Conservation (phyloP, 495 filamentous ascomycete genomes). For the Penicillium argentinense region DNA sequence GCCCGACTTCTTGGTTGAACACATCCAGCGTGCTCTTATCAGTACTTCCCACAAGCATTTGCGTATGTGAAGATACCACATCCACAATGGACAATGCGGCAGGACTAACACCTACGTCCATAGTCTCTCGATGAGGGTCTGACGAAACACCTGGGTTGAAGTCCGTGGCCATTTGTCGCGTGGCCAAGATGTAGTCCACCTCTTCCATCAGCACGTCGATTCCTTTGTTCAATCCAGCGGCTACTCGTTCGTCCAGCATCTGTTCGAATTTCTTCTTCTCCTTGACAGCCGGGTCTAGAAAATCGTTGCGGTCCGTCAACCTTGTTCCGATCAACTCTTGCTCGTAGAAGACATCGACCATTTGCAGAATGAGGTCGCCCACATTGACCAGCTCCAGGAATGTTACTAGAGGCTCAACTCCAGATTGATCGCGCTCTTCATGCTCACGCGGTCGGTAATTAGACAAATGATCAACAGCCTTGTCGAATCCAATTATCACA, state of each 20-base stretch:
- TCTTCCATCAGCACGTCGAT: constrained; percentile 99
- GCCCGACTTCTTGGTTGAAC: constrained; percentile 96
- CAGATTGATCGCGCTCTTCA: constrained; percentile 63
- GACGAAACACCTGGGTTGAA: constrained; percentile 74
- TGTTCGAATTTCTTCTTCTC: constrained; percentile 99
- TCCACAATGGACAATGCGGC: constrained; percentile 81
- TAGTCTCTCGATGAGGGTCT: constrained; percentile 43
- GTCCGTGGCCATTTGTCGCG: constrained; percentile 80
- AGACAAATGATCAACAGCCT: constrained; percentile 86
- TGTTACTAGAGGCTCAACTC: constrained; percentile 88
- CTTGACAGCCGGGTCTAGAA: constrained; percentile 83
- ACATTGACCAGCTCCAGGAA: constrained; percentile 98
- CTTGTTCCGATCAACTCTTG: constrained; percentile 83
- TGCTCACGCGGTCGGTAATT: constrained; percentile 89
- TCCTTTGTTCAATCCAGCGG: constrained; percentile 92
- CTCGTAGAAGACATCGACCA: constrained; percentile 99
- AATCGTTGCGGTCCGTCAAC: constrained; percentile 90
- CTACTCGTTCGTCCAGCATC: constrained; percentile 96
- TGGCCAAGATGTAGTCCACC: constrained; percentile 92
- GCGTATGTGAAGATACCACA: constrained; percentile 82
- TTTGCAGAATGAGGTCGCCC: constrained; percentile 96
- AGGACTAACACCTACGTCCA: constrained; percentile 78
- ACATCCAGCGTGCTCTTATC: constrained; percentile 98
- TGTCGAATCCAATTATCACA: constrained; percentile 86
- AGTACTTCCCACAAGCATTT: constrained; percentile 86